Conservation (phyloP, 768 basidiomycete genomes). For the Hypholoma fasciculare region DNA sequence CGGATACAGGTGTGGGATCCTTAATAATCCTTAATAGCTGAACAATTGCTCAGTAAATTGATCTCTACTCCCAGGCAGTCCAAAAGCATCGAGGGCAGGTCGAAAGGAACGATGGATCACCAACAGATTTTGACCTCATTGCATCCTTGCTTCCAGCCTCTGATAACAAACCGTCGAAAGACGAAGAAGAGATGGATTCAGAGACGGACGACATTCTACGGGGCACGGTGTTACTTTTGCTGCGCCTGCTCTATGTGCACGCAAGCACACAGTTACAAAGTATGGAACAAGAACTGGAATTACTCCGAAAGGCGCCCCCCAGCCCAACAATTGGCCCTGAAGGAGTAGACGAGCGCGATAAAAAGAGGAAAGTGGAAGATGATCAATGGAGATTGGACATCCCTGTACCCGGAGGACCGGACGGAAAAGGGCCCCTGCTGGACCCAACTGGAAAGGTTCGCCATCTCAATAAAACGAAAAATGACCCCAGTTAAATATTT, state of each 20-base stretch:
- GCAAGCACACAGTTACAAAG: constrained; percentile 67
- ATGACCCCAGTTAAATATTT: not conserved
- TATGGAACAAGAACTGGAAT: constrained; percentile 68
- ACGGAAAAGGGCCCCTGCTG: constrained; percentile 63
- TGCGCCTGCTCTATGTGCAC: constrained; percentile 72
- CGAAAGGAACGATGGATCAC: constrained; percentile 26
- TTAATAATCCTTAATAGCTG: not conserved
- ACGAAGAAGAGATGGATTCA: constrained; percentile 50
- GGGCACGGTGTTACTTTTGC: constrained; percentile 65
- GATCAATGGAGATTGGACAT: constrained; percentile 77
- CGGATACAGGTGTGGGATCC: constrained; percentile 61
- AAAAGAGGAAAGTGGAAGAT: constrained; percentile 42
- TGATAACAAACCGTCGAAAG: constrained; percentile 17
- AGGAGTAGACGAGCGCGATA: constrained; percentile 38
- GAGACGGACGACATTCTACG: constrained; percentile 68
- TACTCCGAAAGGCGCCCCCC: constrained; percentile 59
- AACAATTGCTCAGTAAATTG: not conserved
- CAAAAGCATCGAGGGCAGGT: constrained; percentile 52
- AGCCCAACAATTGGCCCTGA: constrained; percentile 29
- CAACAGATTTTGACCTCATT: constrained; percentile 64
- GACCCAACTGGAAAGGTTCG: constrained; percentile 77
- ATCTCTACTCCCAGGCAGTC: constrained; percentile 40
- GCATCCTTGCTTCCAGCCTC: constrained; percentile 54
- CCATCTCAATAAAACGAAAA: not conserved
- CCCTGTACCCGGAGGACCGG: constrained; percentile 40